Evolutionary conservation across 441 rosid genomes (phyloP), one percentile per base, ranked within the genome.

Genomic region (Croton setiger): DNA sequence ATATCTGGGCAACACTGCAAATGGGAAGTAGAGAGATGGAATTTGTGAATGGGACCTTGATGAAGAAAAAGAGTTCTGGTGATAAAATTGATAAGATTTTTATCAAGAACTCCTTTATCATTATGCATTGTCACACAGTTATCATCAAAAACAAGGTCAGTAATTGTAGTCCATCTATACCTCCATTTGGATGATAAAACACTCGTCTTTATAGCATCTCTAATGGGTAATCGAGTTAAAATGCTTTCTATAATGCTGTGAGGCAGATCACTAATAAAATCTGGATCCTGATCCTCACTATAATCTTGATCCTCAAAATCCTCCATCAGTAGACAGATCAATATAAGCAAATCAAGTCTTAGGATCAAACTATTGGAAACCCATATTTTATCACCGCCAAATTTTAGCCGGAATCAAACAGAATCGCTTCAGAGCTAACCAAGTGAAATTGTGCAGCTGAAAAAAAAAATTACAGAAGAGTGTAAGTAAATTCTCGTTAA

Each of bases 21-120:
- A 76, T 71, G 69, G 1, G 82, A 59, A 14, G 91, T 82, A 5
- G 93, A 84, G 23, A 94, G 93, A 75, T 88, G 87, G 79, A 92
- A 92, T 85, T 84, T 90, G 61, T 87, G 97, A 76, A 92, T 87
- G 18, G 93, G 98, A 14, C 99, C 99, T 73, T 80, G 92, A 64
- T 92, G 98, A 60, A 94, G 97, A 69, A 94, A 89, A 63, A 94
- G 87, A 10, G 86, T 83, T 5, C 84, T 81, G 0, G 89, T 88
- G 0, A 94, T 72, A 65, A 94, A 92, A 20, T 83, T 87, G 13
- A 88, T 81, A 0, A 94, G 90, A 69, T 47, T 78, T 57, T 59
- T 76, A 82, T 86, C 91, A 20, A 79, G 47, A 0, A 75, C 18
- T 0, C 54, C 67, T 18, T 78, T 80, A 15, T 87, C 94, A 64